Conservation (phyloP, 345 rosid genomes). For the Sonneratia caseolaris region DNA sequence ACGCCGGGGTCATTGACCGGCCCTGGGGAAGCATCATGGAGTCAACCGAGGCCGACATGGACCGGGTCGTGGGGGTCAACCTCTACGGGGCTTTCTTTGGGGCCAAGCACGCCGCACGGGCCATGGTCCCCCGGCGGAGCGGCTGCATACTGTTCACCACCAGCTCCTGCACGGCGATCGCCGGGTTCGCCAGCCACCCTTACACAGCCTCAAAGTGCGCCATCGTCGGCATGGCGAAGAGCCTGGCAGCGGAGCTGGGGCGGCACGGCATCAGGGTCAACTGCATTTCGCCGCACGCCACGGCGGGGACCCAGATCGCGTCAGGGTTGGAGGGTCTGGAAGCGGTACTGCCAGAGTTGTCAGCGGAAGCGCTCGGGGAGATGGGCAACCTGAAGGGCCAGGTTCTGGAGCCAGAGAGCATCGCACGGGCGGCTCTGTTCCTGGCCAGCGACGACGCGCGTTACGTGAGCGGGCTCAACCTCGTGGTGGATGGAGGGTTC, state of each 20-base stretch:
- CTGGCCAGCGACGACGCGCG: conserved; percentile 34
- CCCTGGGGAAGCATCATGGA: conserved; percentile 16
- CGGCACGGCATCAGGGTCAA: conserved; percentile 33
- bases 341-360: background rate
- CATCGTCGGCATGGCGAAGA: conserved; percentile 23
- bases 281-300: conserved; percentile 23
- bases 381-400: conserved; percentile 23
- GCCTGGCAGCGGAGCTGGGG: conserved; percentile 30
- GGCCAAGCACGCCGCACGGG: conserved; percentile 34
- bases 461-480: conserved; percentile 30
- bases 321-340: background rate
- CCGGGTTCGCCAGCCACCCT: conserved; percentile 14
- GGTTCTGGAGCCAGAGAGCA: conserved; percentile 13
- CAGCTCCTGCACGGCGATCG: conserved; percentile 20
- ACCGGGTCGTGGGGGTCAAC: conserved; percentile 25
- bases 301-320: background rate
- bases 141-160: conserved; percentile 33
- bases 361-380: background rate
- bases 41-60: conserved; percentile 17
- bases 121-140: conserved; percentile 22
- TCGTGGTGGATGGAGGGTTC: conserved; percentile 34
- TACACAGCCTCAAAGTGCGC: conserved; percentile 24
- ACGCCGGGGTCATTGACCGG: conserved; percentile 23
- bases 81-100: conserved; percentile 24
- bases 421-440: conserved; percentile 26